These are phyloP conservation scores for Trifolium subterraneum DNA, from an alignment of 306 rosid species.

Conservation along the genomic window DNA sequence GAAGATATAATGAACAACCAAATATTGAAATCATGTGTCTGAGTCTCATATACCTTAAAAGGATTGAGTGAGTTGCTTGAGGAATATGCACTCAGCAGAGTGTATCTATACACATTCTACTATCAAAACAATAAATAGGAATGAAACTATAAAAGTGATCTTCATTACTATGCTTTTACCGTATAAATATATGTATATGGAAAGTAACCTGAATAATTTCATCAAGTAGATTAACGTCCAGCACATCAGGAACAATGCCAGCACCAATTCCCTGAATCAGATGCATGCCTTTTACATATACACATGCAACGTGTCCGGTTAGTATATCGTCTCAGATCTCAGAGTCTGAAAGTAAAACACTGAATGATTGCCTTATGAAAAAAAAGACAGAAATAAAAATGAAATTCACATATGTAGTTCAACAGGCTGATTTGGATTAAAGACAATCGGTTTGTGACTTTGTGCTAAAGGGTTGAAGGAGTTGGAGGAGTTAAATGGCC, in stretches of 20 bases:
- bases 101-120: too few species aligned
- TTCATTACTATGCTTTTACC: too few species aligned
- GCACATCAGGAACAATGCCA: conserved; percentile 62
- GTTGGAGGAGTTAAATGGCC: background rate
- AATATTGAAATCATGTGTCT: background rate
- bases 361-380: background rate
- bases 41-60: background rate
- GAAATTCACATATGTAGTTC: background rate
- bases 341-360: conserved; percentile 8
- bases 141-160: too few species aligned
- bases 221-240: conserved; percentile 49
- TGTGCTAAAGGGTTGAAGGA: background rate
- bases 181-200: too few species aligned
- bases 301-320: conserved; percentile 14
- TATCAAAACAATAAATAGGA: too few species aligned
- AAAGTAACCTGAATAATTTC: conserved; percentile 43
- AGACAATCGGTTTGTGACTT: too few species aligned
- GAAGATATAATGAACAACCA: background rate
- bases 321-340: conserved; percentile 13
- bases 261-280: conserved; percentile 79
- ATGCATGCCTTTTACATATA: conserved; percentile 57
- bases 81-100: too few species aligned
- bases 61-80: background rate
- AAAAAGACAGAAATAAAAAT: background rate
- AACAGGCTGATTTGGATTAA: background rate